Base-by-base conservation (phyloP, 768 basidiomycete genomes). In the Rubroboletus satanas region DNA sequence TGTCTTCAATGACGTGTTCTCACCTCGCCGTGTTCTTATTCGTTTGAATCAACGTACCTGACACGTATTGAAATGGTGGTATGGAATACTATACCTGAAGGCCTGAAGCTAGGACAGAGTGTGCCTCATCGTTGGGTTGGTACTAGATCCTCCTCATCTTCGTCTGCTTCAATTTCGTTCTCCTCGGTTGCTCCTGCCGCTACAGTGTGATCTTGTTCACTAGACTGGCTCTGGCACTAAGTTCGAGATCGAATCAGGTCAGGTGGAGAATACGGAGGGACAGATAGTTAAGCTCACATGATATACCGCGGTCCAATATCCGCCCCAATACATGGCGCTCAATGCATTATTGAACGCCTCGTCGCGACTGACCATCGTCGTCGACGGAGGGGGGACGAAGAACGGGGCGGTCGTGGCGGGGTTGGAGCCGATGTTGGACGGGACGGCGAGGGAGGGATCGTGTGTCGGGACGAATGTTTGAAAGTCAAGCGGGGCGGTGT, bases 301-400 rank as follows among this genome's bases (percentile, higher is more conserved):
- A 64, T 91, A 92, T 45, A 90, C 79, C 1, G 89, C 89, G 3
- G 88, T 90, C 89, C 90, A 93, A 67, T 92, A 93, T 18, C 90
- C 90, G 23, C 79, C 77, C 90, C 90, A 92, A 67, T 92, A 93
- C 83, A 87, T 90, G 17, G 90, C 88, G 31, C 77, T 79, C 63
- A 90, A 60, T 5, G 89, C 90, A 45, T 83, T 83, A 26, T 78
- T 75, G 69, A 92, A 92, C 1, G 88, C 88, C 62, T 92, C 87
- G 57, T 92, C 88, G 60, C 80, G 83, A 58, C 76, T 79, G 17
- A 83, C 80, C 67, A 74, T 73, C 2, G 66, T 59, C 8, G 71
- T 75, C 7, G 71, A 60, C 14, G 71, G 65, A 17, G 66, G 61
- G 21, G 74, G 73, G 3, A 71, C 47, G 51, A 65, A 67, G 38